Base-by-base conservation (phyloP, 768 basidiomycete genomes). In the Podaxis sp. region DNA sequence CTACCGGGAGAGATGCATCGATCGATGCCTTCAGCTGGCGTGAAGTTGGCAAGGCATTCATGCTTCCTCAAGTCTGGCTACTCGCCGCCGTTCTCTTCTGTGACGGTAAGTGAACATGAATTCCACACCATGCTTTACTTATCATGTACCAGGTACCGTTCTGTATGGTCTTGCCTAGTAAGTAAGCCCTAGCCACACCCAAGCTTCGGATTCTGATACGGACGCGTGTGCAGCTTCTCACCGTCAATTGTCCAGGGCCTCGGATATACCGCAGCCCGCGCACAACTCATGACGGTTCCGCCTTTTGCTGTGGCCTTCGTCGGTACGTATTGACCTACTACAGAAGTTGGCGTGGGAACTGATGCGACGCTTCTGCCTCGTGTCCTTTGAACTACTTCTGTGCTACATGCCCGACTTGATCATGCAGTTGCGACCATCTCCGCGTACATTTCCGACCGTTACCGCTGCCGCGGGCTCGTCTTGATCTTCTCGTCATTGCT, bases 211-310 rank as follows among this genome's bases (percentile, higher is more conserved):
- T 24, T 25, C 15, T 55, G 17, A 58, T 37, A 7, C 38, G 58
- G 24, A 59, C 43, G 29, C 59, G 47, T 51, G 4, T 64, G 57
- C 52, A 85, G 90, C 66, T 92, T 93, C 73, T 76, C 85, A 7
- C 91, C 91, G 5, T 86, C 87, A 3, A 90, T 93, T 71, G 83
- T 93, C 5, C 76, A 82, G 33, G 76, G 78, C 17, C 79, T 89
- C 2, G 87, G 87, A 19, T 88, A 81, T 69, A 78, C 78, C 2
- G 78, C 80, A 0, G 76, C 82, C 36, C 71, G 75, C 24, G 82
- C 85, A 11, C 87, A 89, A 67, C 76, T 90, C 2, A 83, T 86
- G 79, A 86, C 82, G 13, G 88, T 89, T 2, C 80, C 80, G 13
- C 85, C 85, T 2, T 86, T 81, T 49, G 82, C 80, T 2, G 67